phyloP scores from a whole-genome alignment of 495 filamentous ascomycete species.

The Cryomyces minteri region DNA sequence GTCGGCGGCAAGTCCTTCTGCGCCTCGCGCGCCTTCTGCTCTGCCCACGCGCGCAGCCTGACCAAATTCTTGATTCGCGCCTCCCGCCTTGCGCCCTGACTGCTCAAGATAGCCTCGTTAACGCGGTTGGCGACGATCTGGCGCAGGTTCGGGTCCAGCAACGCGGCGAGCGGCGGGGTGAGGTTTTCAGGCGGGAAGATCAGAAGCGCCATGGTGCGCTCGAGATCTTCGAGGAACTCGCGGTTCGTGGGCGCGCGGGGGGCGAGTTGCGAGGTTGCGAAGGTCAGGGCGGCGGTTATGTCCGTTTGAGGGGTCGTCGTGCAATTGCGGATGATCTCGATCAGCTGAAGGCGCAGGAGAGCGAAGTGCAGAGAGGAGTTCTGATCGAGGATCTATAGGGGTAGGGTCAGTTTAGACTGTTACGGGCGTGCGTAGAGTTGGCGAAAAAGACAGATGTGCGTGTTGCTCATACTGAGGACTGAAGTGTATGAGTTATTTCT shows the following conservation, averaged over 20 bases:
- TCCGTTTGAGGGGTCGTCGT: constrained; percentile 36
- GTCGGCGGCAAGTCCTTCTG: constrained; percentile 58
- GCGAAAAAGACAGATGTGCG: constrained; percentile 4
- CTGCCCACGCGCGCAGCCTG: constrained; percentile 69
- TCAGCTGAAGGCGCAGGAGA: constrained; percentile 74
- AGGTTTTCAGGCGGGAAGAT: constrained; percentile 69
- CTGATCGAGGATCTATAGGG: constrained; percentile 62
- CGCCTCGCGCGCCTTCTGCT: constrained; percentile 51
- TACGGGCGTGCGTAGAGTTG: constrained; percentile 13
- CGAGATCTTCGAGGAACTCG: constrained; percentile 71
- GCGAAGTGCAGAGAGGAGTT: constrained; percentile 77
- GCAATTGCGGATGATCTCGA: constrained; percentile 76
- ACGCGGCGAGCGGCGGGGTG: constrained; percentile 49
- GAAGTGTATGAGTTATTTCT: constrained; percentile 63
- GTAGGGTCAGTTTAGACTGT: constrained; percentile 9
- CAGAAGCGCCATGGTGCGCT: constrained; percentile 80
- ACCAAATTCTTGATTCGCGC: constrained; percentile 65
- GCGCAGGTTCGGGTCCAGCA: constrained; percentile 70
- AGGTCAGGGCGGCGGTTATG: constrained; percentile 65
- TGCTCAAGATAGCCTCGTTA: constrained; percentile 68
- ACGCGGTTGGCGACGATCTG: constrained; percentile 62
- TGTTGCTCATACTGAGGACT: constrained; percentile 74
- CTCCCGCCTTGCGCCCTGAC: constrained; percentile 51
- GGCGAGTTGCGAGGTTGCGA: constrained; percentile 72
- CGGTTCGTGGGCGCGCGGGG: constrained; percentile 70